phyloP scores from a whole-genome alignment of 73 alveolate genomes.

The Halteria grandinella region DNA sequence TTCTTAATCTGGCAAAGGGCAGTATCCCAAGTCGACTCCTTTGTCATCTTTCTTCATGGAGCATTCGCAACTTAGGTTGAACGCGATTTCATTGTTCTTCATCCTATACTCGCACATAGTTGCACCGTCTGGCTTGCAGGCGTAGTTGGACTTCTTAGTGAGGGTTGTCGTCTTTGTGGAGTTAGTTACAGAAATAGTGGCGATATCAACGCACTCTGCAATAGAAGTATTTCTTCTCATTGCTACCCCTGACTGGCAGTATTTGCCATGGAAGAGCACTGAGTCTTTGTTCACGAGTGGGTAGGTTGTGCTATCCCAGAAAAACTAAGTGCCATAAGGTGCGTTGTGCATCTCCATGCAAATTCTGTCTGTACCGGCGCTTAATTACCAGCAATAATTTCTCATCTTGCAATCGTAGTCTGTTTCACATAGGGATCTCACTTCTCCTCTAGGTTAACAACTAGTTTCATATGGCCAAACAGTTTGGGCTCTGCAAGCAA shows the following conservation, averaged over 20 bases:
- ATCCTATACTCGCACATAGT: slow-evolving; percentile 1
- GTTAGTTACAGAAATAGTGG: background rate
- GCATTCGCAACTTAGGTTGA: slow-evolving; percentile 25
- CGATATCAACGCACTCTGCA: slow-evolving; percentile 29
- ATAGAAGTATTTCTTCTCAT: background rate
- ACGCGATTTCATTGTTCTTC: background rate
- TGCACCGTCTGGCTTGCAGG: slow-evolving; percentile 23
- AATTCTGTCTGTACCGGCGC: background rate
- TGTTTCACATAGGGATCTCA: slow-evolving; percentile 23
- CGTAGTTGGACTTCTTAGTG: too few species aligned
- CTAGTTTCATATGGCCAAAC: slow-evolving; percentile 37
- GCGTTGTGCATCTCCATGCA: slow-evolving; percentile 49
- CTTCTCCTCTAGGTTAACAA: slow-evolving; percentile 47
- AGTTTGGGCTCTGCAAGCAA: slow-evolving; percentile 28
- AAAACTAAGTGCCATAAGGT: slow-evolving; percentile 29
- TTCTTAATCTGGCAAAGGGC: slow-evolving; percentile 21
- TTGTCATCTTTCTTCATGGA: background rate
- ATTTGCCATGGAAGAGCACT: slow-evolving; percentile 37
- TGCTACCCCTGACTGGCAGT: slow-evolving; percentile 42
- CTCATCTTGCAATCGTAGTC: slow-evolving; percentile 37
- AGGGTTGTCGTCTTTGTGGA: background rate
- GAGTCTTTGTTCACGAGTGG: slow-evolving; percentile 7
- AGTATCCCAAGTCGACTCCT: too few species aligned
- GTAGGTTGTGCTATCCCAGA: slow-evolving; percentile 20
- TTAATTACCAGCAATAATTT: slow-evolving; percentile 34